Base-by-base conservation (phyloP, 208 protist genomes). In the Lotmaria passim region DNA sequence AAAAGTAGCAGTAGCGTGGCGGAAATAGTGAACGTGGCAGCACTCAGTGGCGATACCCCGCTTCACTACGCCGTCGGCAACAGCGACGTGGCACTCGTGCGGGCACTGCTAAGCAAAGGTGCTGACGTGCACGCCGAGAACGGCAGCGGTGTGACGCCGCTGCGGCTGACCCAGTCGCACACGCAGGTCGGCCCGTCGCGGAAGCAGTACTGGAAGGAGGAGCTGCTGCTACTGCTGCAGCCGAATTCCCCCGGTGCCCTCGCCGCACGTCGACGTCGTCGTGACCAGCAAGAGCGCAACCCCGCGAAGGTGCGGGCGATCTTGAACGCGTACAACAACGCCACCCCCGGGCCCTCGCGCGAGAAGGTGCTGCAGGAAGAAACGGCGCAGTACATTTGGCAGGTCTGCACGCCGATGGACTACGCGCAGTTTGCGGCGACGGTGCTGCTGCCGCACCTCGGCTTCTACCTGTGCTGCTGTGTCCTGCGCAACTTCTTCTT, bases 1-100 rank as follows among this genome's bases (percentile, higher is more conserved):
- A 6, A 24, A 23, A 41, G 17, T 17, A 2, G 3, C 33, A 41
- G 33, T 12, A 46, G 1, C 8, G 21, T 31, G 8, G 43, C 28
- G 19, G 59, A 64, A n/a, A 53, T 53, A 31, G 44, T 36, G 59
- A 21, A 17, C 44, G n/a, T 51, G 30, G 8, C 28, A 17, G 10
- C 30, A 31, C 44, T 53, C n/a, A 47, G 43, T 38, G 68, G 65
- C 12, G 57, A 76, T 30, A 77, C 90, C 10, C 82, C 90, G 23
- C 69, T 95, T 53, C 83, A 93, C 58, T 85, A 64, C 71, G 90
- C 90, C 4, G 77, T 89, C n/a, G 60, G 51, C 46, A 66, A 74
- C 7, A 83, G 66, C 2, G 83, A 93, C 57, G 48, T 83, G 7
- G 62, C 52, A 17, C 61, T 91, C n/a, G 84, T 93, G 26, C 77